These are phyloP conservation scores for Madurella fahalii DNA, from an alignment of 2,329 filamentous ascomycete genomes.

Conservation along the genomic window DNA sequence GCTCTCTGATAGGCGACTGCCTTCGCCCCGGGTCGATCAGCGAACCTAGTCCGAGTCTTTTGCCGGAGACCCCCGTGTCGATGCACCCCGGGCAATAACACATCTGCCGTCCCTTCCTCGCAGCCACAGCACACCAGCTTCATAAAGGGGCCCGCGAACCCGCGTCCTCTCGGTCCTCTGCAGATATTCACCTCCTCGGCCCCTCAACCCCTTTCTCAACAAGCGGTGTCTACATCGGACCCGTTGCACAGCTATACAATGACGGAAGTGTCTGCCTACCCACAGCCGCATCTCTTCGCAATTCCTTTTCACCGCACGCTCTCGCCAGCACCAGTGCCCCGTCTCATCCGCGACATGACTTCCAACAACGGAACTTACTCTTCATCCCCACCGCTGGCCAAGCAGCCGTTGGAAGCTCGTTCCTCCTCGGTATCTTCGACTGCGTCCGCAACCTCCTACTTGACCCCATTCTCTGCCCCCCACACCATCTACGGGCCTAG, in stretches of 20 bases:
- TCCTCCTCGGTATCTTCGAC: conserved; percentile 23
- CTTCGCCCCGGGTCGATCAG: neutral
- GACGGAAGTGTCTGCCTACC: conserved; percentile 17
- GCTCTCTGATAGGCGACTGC: conserved; percentile 3
- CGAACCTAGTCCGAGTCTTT: neutral
- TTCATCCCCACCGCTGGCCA: neutral
- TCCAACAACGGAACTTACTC: conserved; percentile 8
- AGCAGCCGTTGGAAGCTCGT: conserved; percentile 14
- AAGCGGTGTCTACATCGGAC: neutral
- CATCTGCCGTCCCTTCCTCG: conserved; percentile 1
- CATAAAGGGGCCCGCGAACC: neutral
- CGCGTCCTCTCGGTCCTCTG: neutral
- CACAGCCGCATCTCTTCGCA: conserved; percentile 14
- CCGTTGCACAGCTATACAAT: conserved; percentile 5
- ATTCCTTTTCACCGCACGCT: conserved; percentile 12
- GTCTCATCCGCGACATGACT: conserved; percentile 9
- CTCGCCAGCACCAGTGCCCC: conserved; percentile 7
- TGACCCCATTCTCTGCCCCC: neutral
- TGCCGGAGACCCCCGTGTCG: neutral
- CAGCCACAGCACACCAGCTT: neutral
- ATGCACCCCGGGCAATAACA: neutral
- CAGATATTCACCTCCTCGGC: neutral
- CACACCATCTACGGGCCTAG: conserved; percentile 1
- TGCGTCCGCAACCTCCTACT: conserved; percentile 19
- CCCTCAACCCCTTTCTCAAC: neutral